Conservation (phyloP, 495 filamentous ascomycete genomes). For the Cercophora samala region DNA sequence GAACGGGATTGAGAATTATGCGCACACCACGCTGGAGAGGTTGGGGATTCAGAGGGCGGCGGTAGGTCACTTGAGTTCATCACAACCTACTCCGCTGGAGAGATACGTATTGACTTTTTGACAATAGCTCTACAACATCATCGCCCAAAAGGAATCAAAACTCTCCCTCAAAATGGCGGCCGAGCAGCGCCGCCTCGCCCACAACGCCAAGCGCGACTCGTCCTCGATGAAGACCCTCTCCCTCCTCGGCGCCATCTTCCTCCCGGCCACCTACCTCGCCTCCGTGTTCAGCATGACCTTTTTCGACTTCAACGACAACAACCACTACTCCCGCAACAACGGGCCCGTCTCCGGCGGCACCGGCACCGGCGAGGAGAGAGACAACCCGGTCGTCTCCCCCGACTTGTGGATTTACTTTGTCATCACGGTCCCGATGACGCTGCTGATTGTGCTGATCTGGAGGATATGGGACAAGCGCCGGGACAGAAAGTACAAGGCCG, state of each 20-base stretch:
- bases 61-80: slow-evolving; percentile 32
- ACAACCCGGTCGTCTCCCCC: slow-evolving; percentile 33
- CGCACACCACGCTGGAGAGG: slow-evolving; percentile 51
- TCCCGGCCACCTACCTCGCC: slow-evolving; percentile 53
- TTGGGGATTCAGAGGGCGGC: slow-evolving; percentile 53
- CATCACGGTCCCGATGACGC: slow-evolving; percentile 50
- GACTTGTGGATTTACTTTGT: slow-evolving; percentile 56
- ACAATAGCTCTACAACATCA: slow-evolving; percentile 50
- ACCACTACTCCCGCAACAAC: not conserved
- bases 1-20: slow-evolving; percentile 55
- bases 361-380: slow-evolving; percentile 10
- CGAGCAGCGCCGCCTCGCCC: slow-evolving; percentile 53
- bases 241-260: slow-evolving; percentile 54
- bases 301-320: slow-evolving; percentile 45
- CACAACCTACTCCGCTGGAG: too few relatives aligned
- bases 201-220: slow-evolving; percentile 54
- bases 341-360: not conserved
- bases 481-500: slow-evolving; percentile 42
- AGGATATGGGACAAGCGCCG: slow-evolving; percentile 45
- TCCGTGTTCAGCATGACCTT: slow-evolving; percentile 57
- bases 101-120: too few relatives aligned
- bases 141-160: slow-evolving; percentile 56
- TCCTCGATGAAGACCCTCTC: slow-evolving; percentile 56
- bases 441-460: slow-evolving; percentile 45
- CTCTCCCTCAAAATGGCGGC: slow-evolving; percentile 56